Evolutionary conservation across 768 basidiomycete species (phyloP), one percentile per base, ranked within the genome.

Genomic region (Cystobasidium tubakii): DNA sequence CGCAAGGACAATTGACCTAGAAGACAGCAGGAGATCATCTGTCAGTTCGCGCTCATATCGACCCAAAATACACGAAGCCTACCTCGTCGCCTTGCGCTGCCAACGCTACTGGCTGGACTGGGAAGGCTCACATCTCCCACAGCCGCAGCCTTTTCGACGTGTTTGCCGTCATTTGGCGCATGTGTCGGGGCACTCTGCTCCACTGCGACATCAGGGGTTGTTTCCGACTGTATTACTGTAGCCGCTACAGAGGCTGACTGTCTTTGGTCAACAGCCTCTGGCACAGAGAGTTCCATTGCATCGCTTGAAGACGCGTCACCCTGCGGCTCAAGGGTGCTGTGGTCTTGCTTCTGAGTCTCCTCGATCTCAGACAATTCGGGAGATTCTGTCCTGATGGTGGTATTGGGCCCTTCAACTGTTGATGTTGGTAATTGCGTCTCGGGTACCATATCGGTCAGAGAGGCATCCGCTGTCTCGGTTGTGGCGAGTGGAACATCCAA

Each of bases 51-150:
- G 39, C 39, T 6, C 29, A 60, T 29, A 21, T 12, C 17, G 25
- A 4, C 12, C 33, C 13, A 34, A 34, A 60, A 12, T 12, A 29
- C 25, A 25, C 7, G 29, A 27, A 29, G 21, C 46, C n/a, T 50
- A 50, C 46, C 46, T 21, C 46, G 3, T 15, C 46, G 46, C n/a
- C 21, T 50, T 39, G 39, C 39, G 39, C 39, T 6, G 7, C 9
- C 46, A 50, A 50, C 46, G n/a, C 46, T 50, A n/a, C 46, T 50
- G n/a, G 46, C 46, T 50, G n/a, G 46, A n/a, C 46, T 50, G 15
- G 39, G 39, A 39, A 39, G 39, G 15, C 39, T n/a, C n/a, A n/a
- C n/a, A n/a, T n/a, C 39, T 39, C 39, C 39, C 6, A 15, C 7
- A 39, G 39, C 6, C 15, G 39, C 15, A 39, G 39, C 39, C 39